Evolutionary conservation across 805 yeast species (phyloP).

Genomic region (Pichia ethanolica): DNA sequence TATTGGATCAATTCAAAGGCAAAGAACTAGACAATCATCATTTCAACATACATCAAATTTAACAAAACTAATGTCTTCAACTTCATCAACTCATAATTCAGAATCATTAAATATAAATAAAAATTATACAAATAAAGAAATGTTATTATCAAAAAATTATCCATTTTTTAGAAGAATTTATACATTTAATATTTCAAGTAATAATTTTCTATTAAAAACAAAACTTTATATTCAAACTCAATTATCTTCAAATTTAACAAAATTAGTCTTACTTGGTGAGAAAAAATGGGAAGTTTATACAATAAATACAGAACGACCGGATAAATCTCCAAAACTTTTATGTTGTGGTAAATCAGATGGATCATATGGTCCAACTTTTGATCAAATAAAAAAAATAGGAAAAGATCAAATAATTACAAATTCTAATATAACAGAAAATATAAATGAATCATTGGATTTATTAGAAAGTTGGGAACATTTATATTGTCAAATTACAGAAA

Average conservation of each 20-base stretch:
- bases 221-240: conserved; percentile 48
- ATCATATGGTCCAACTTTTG: conserved; percentile 51
- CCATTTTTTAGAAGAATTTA: conserved; percentile 67
- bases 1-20: conserved; percentile 14
- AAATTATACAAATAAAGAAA: conserved; percentile 38
- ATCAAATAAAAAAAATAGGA: conserved; percentile 26
- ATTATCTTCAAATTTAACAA: conserved; percentile 55
- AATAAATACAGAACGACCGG: conserved; percentile 37
- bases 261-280: conserved; percentile 59
- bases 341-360: conserved; percentile 68
- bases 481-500: conserved; percentile 51
- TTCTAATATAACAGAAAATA: conserved; percentile 23
- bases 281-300: conserved; percentile 68
- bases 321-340: conserved; percentile 44
- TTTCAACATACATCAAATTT: conserved; percentile 16
- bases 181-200: conserved; percentile 43
- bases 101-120: not conserved
- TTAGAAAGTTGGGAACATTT: conserved; percentile 52
- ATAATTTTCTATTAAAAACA: conserved; percentile 41
- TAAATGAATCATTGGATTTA: conserved; percentile 26
- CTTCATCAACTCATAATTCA: not conserved
- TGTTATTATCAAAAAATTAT: conserved; percentile 67
- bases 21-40: conserved; percentile 14
- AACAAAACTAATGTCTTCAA: conserved; percentile 16
- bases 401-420: conserved; percentile 18